A percentile compares a stretch with the other conserved stretches of the same genome.
These are phyloP conservation scores for Pseudocercospora pini-densiflorae DNA, from an alignment of 2,329 filamentous ascomycete species.

Conservation along the genomic window DNA sequence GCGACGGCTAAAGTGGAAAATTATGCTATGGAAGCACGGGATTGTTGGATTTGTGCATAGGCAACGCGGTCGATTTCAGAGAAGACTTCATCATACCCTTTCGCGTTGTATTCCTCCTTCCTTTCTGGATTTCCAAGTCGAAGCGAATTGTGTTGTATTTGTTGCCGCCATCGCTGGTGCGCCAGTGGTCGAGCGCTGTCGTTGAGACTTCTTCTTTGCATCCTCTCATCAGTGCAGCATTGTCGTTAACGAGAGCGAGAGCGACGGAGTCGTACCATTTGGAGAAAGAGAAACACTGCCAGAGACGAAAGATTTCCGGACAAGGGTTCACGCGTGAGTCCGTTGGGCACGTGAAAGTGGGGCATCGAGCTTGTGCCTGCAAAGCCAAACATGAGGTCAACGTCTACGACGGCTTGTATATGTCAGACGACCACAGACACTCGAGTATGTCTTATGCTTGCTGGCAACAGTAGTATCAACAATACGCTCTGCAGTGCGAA, in stretches of 20 bases:
- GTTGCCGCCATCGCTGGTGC: not conserved
- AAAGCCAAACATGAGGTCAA: conserved; percentile 1
- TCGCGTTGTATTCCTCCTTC: too few species aligned
- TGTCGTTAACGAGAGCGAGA: not conserved
- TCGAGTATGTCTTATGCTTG: not conserved
- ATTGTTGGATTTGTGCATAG: too few species aligned
- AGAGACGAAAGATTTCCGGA: not conserved
- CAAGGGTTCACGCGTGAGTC: not conserved
- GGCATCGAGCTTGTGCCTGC: not conserved
- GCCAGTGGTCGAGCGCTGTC: not conserved
- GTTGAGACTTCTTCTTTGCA: not conserved
- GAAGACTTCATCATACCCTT: too few species aligned
- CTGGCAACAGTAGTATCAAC: not conserved
- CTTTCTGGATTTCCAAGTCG: too few species aligned
- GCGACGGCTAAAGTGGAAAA: not conserved
- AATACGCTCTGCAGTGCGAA: not conserved
- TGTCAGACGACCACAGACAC: not conserved
- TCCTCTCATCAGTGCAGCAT: not conserved
- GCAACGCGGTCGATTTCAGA: too few species aligned
- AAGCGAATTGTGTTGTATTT: too few species aligned
- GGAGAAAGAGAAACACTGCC: not conserved
- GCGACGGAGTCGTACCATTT: not conserved
- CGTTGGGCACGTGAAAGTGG: not conserved
- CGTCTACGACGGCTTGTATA: not conserved
- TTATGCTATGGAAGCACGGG: too few species aligned